Evolutionary conservation across 2,329 filamentous ascomycete species (phyloP).

Genomic region (Scleromitrula shiraiana): DNA sequence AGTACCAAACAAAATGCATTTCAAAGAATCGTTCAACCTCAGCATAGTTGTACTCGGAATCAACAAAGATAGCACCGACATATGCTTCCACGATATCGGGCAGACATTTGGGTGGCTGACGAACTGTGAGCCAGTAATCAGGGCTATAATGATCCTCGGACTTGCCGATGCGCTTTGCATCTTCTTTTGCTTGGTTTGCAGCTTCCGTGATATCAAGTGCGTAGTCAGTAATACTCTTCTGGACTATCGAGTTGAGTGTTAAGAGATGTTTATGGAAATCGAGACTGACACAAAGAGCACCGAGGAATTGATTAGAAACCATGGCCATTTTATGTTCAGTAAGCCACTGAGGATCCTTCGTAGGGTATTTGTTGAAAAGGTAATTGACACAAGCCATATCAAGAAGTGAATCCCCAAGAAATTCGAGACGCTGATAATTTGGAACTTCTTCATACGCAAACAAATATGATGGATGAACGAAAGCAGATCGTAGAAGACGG

Average conservation of each 20-base stretch:
- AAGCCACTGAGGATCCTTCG: conserved; percentile 87
- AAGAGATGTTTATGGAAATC: conserved; percentile 69
- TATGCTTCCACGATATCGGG: conserved; percentile 86
- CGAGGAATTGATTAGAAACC: conserved; percentile 92
- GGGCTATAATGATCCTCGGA: conserved; percentile 36
- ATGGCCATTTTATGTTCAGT: conserved; percentile 99
- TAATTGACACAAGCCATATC: conserved; percentile 81
- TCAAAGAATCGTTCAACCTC: conserved; percentile 72
- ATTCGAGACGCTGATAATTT: conserved; percentile 85
- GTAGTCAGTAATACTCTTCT: conserved; percentile 44
- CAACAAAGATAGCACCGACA: conserved; percentile 84
- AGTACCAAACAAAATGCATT: conserved; percentile 66
- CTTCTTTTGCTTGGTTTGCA: conserved; percentile 33
- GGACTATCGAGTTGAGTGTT: conserved; percentile 38
- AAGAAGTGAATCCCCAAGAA: conserved; percentile 80
- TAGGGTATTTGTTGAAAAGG: conserved; percentile 68
- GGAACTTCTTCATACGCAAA: conserved; percentile 69
- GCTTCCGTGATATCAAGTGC: conserved; percentile 50
- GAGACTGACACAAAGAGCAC: conserved; percentile 69
- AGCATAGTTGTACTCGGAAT: conserved; percentile 69
- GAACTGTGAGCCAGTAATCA: conserved; percentile 62
- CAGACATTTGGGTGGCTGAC: conserved; percentile 63
- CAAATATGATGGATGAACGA: conserved; percentile 80
- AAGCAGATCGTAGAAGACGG: conserved; percentile 71
- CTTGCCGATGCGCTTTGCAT: conserved; percentile 30